These are phyloP conservation scores for Carex cristatella DNA, from an alignment of 176 grass and related monocot species.

Conservation along the genomic window DNA sequence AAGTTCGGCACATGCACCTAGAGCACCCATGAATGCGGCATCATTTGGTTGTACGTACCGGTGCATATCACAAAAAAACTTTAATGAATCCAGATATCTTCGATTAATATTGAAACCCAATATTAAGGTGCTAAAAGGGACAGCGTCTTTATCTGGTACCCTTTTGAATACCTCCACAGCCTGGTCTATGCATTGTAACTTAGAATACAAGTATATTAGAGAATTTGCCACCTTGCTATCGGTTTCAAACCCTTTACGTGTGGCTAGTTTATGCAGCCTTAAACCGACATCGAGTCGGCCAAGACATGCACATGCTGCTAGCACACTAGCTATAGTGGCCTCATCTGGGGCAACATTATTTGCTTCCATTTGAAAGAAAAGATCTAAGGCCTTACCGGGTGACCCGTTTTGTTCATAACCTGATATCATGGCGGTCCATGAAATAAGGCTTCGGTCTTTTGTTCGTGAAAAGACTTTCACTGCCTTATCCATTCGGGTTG, in stretches of 20 bases:
- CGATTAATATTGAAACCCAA: conserved; percentile 71
- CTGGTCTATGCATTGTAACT: conserved; percentile 68
- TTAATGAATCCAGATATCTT: conserved; percentile 73
- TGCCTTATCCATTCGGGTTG: conserved; percentile 49
- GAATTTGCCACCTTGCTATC: conserved; percentile 49
- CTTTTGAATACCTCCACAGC: conserved; percentile 70
- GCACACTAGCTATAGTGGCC: conserved; percentile 54
- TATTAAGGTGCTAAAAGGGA: conserved; percentile 82
- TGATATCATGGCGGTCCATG: conserved; percentile 97
- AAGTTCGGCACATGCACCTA: conserved; percentile 68
- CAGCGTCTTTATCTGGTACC: conserved; percentile 78
- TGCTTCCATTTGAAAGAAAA: conserved; percentile 66
- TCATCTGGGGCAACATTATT: conserved; percentile 65
- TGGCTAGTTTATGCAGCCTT: conserved; percentile 69
- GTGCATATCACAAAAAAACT: conserved; percentile 76
- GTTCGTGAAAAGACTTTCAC: conserved; percentile 60
- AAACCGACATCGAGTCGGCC: conserved; percentile 56
- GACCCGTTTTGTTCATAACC: conserved; percentile 76
- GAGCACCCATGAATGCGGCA: conserved; percentile 59
- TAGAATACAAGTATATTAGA: conserved; percentile 84
- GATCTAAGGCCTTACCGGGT: conserved; percentile 66
- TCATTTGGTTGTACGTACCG: conserved; percentile 71
- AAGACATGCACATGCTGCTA: conserved; percentile 67
- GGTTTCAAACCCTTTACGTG: conserved; percentile 38
- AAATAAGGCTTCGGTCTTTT: conserved; percentile 52